Conservation (phyloP, 257 asterid species). For the Solanum gandarillasii region DNA sequence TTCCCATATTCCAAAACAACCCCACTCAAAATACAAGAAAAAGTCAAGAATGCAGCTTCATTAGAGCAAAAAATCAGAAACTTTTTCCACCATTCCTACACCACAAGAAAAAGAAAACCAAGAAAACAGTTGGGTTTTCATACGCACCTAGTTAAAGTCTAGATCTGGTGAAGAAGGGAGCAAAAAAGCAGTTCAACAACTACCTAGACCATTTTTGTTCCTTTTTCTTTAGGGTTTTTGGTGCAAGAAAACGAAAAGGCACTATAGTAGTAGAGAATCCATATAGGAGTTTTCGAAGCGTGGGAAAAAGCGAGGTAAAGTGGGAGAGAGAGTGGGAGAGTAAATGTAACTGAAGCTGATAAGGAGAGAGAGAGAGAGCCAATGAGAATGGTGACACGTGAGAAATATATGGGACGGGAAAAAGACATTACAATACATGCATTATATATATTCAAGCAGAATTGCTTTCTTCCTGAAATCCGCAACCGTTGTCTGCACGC, state of each 20-base stretch:
- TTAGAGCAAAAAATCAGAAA: not conserved
- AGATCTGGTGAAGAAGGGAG: not conserved
- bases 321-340: not conserved
- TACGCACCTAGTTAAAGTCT: not conserved
- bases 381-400: not conserved
- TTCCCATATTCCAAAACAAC: not conserved
- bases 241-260: not conserved
- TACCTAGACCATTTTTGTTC: not conserved
- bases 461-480: not conserved
- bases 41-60: not conserved
- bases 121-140: not conserved
- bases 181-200: not conserved
- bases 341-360: not conserved
- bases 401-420: not conserved
- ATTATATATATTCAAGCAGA: not conserved
- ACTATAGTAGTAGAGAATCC: not conserved
- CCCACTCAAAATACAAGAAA: not conserved
- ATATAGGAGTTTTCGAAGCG: not conserved
- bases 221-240: conserved; percentile 4
- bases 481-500: conserved; percentile 8
- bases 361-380: not conserved
- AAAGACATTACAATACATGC: not conserved
- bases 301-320: not conserved
- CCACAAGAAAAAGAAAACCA: not conserved
- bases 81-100: not conserved